Conservation (phyloP, 495 filamentous ascomycete genomes). For the Xylaria venustula region DNA sequence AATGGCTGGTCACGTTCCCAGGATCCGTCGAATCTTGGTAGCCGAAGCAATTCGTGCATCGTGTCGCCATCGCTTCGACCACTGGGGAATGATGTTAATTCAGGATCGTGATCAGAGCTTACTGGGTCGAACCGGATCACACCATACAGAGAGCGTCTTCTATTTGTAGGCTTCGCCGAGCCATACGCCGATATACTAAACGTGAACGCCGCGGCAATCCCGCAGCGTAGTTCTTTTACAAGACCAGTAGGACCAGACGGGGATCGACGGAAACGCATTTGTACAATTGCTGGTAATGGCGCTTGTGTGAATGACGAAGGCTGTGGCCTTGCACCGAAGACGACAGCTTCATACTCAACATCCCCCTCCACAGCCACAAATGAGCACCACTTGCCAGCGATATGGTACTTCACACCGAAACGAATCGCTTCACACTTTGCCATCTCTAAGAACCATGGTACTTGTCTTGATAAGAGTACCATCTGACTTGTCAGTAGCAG, state of each 20-base stretch:
- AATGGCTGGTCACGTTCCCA: not conserved
- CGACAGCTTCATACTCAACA: constrained; percentile 16
- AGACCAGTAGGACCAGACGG: too few species aligned
- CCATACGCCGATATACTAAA: too few species aligned
- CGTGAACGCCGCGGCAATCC: too few species aligned
- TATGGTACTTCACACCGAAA: constrained; percentile 61
- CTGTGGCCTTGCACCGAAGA: not conserved
- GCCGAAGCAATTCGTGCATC: not conserved
- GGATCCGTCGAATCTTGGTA: constrained; percentile 9
- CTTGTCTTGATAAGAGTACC: constrained; percentile 47
- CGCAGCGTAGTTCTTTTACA: too few species aligned
- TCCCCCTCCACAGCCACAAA: constrained; percentile 64
- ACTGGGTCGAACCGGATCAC: not conserved
- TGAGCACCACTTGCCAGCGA: constrained; percentile 66
- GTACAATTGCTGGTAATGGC: too few species aligned
- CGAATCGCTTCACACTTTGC: constrained; percentile 61
- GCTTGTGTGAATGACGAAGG: too few species aligned
- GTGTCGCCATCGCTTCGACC: not conserved
- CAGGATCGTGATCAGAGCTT: not conserved
- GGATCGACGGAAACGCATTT: too few species aligned
- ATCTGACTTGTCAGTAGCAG: constrained; percentile 41
- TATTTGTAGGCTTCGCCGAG: too few species aligned
- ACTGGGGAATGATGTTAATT: not conserved
- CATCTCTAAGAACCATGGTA: constrained; percentile 50
- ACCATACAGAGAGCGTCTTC: too few species aligned